Base-by-base conservation (phyloP, 768 basidiomycete species). In the Kwoniella bestiolae region DNA sequence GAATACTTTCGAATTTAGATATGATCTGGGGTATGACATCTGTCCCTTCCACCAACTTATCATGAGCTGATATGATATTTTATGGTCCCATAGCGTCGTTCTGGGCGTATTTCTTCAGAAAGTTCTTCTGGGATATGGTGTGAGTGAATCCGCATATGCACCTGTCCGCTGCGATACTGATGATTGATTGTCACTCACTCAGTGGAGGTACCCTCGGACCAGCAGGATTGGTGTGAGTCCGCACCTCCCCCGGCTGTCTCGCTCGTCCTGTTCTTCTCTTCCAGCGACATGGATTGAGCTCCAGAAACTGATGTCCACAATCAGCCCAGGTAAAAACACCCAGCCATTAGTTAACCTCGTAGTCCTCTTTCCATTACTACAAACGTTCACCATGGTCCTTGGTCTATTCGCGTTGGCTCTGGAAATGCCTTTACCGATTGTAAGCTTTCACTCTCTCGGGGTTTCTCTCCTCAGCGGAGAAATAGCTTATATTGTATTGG, bases 71-170 rank as follows among this genome's bases (percentile, higher is more conserved):
- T 38, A 18, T 11, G 91, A 91, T 79, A 92, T 11, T 92, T 91
- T 12, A 29, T 26, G 35, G 5, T 51, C 45, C n/a, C 7, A 60
- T 26, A 74, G 88, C 90, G 14, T 84, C 86, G 32, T 88, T 90
- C 82, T 94, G 86, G 83, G 93, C 88, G 18, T 79, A 94, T 14
- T 83, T 89, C 72, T 93, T 87, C 83, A 90, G 92, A 81, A 95
- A 95, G 83, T 95, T 92, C 86, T 94, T 95, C 83, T 95, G 91
- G 90, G 94, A 95, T 83, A 92, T 95, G 78, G 83, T 92, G 73
- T 74, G 66, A 59, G 70, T 66, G 25, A 18, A 14, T 41, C 38
- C 38, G 18, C 38, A 41, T 11, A 8, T 41, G n/a, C n/a, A n/a
- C n/a, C n/a, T n/a, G n/a, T 18, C 29, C 57, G 47, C 23, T 23